Evolutionary conservation across 257 asterid species (phyloP).

Genomic region (Handroanthus guayacan): DNA sequence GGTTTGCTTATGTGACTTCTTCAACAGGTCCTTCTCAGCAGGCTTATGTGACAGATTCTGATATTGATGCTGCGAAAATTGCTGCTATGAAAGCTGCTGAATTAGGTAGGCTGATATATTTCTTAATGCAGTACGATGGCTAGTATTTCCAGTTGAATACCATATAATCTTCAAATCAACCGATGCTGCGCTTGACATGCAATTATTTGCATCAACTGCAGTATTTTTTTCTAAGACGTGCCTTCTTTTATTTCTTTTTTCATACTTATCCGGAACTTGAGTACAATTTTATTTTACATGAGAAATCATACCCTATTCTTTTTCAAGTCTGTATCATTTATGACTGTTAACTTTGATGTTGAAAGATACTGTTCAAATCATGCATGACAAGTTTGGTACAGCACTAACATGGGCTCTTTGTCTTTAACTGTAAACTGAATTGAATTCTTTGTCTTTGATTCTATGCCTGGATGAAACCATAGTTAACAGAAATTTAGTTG

Average conservation of each 20-base stretch:
- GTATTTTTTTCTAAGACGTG: neutral
- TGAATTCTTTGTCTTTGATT: conserved; percentile 32
- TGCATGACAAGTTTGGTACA: neutral
- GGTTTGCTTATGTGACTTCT: conserved; percentile 23
- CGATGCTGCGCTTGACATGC: neutral
- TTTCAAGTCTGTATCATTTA: neutral
- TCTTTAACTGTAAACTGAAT: conserved; percentile 23
- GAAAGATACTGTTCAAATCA: neutral
- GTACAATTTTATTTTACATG: neutral
- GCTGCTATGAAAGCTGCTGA: conserved; percentile 99
- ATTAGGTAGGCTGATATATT: conserved; percentile 55
- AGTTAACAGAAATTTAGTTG: conserved; percentile 89
- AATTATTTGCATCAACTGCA: neutral
- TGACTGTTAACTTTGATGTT: neutral
- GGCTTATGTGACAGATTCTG: conserved; percentile 71
- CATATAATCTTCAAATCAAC: neutral
- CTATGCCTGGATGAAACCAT: conserved; percentile 37
- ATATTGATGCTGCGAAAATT: conserved; percentile 87
- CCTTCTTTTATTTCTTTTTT: neutral
- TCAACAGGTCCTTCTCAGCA: conserved; percentile 59
- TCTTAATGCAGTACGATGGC: neutral
- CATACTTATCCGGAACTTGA: neutral
- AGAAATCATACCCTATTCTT: neutral
- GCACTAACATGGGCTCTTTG: neutral
- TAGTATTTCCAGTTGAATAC: neutral